Evolutionary conservation across 768 basidiomycete genomes (phyloP).

Genomic region (Sporobolomyces roseus): DNA sequence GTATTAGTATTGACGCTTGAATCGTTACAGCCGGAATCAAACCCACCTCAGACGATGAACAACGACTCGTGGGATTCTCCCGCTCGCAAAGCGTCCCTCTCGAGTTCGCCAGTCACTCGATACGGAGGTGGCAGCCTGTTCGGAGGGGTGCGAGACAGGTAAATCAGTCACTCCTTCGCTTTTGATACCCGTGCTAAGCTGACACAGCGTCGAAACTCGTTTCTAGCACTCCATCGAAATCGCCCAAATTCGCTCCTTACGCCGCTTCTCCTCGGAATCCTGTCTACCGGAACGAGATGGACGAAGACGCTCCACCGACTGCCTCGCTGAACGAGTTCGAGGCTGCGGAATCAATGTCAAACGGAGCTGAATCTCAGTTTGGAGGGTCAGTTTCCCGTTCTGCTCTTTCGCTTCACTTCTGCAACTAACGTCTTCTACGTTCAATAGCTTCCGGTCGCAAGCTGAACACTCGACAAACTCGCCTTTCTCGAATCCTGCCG

Average conservation of each 20-base stretch:
- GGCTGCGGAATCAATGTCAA: not conserved
- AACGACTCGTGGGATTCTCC: conserved; percentile 36
- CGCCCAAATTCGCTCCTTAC: conserved; percentile 30
- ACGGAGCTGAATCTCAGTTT: conserved; percentile 8
- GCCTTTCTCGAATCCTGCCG: conserved; percentile 21
- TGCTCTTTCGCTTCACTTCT: not conserved
- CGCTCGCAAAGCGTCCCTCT: conserved; percentile 20
- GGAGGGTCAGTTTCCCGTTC: not conserved
- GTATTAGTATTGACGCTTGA: not conserved
- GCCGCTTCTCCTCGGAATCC: conserved; percentile 46
- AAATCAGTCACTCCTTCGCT: not conserved
- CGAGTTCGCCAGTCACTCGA: conserved; percentile 30
- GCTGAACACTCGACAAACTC: conserved; percentile 13
- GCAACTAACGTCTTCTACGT: not conserved
- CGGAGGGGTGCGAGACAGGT: conserved; percentile 16
- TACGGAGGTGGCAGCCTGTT: conserved; percentile 34
- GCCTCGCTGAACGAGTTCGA: conserved; percentile 41
- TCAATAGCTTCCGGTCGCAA: conserved; percentile 13
- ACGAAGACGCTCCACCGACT: conserved; percentile 43
- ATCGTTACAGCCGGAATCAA: conserved; percentile 26
- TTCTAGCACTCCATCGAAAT: conserved; percentile 33
- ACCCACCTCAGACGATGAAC: conserved; percentile 18
- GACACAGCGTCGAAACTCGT: not conserved
- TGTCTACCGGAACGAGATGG: conserved; percentile 60
- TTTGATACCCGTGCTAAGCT: not conserved